These are phyloP conservation scores for Fusarium equiseti DNA, from an alignment of 2,329 filamentous ascomycete species.

Conservation along the genomic window DNA sequence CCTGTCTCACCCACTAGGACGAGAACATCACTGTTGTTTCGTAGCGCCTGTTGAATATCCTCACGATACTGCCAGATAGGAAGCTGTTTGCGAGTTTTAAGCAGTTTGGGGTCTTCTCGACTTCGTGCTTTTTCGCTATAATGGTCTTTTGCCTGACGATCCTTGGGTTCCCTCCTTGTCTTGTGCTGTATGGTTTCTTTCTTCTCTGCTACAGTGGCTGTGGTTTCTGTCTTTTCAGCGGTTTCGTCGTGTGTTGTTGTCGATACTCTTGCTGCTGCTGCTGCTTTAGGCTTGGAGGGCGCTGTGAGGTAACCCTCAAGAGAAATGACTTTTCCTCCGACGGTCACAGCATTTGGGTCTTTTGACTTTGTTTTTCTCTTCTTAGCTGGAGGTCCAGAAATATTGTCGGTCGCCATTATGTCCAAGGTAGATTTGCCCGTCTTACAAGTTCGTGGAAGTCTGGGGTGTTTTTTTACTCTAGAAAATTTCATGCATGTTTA, in stretches of 20 bases:
- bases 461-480: background rate
- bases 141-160: constrained; percentile 14
- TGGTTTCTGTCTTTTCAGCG: background rate
- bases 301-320: constrained; percentile 62
- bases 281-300: constrained; percentile 48
- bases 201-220: background rate
- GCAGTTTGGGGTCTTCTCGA: constrained; percentile 50
- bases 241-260: constrained; percentile 6
- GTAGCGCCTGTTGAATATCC: constrained; percentile 74
- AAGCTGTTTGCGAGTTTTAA: constrained; percentile 71
- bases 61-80: constrained; percentile 84
- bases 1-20: constrained; percentile 94
- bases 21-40: constrained; percentile 75
- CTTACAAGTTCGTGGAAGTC: background rate
- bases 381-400: constrained; percentile 50
- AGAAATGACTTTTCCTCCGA: constrained; percentile 63
- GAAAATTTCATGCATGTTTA: constrained; percentile 28
- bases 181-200: background rate
- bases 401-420: constrained; percentile 45
- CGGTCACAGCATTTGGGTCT: constrained; percentile 55
- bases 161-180: constrained; percentile 18
- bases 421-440: background rate
- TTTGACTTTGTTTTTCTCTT: constrained; percentile 56
- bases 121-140: constrained; percentile 30
- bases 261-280: constrained; percentile 3